Base-by-base conservation (phyloP, 2,329 filamentous ascomycete species). In the Pseudopithomyces chartarum region DNA sequence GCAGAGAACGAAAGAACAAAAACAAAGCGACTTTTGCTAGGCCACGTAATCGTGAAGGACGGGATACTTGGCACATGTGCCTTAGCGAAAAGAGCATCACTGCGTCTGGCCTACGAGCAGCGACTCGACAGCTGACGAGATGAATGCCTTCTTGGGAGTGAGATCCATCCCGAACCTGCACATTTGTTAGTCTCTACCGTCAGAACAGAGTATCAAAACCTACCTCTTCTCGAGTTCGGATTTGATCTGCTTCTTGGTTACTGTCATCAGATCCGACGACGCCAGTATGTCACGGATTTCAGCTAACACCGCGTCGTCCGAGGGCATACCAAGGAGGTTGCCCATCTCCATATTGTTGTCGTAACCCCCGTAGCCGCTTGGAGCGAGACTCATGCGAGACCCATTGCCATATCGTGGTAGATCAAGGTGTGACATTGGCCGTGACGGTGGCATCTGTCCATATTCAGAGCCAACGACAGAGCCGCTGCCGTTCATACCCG, bases 171-270 rank as follows among this genome's bases (percentile, higher is more conserved):
- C 91, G 71, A 99, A 99, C 60, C 74, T 74, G 46, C n/a, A 22
- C n/a, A 29, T 20, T 39, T 36, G 60, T 72, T 66, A 73, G 68
- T 55, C 13, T 42, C 20, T 29, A 40, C 20, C 12, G 29, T 10
- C 7, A 6, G 26, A 15, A 34, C 11, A 3, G 39, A 15, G 19
- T n/a, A 10, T 48, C 34, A 34, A 20, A 6, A 68, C 70, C 59
- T 67, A 76, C 73, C 93, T 86, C 70, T 87, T 87, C 83, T 99
- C 95, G 56, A 99, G 80, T 80, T 99, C 95, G 65, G 86, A 80
- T 84, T 98, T 98, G 78, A 99, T 90, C 68, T 90, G 92, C 86
- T 99, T 99, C 87, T 99, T 99, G 64, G 95, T 99, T 42, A 99
- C 91, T 4, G 87, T 93, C 95, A 99, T 99, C 71, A 99, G 80